These are phyloP conservation scores for Talaromyces trachyspermus DNA, from an alignment of 495 filamentous ascomycete genomes.

Conservation along the genomic window DNA sequence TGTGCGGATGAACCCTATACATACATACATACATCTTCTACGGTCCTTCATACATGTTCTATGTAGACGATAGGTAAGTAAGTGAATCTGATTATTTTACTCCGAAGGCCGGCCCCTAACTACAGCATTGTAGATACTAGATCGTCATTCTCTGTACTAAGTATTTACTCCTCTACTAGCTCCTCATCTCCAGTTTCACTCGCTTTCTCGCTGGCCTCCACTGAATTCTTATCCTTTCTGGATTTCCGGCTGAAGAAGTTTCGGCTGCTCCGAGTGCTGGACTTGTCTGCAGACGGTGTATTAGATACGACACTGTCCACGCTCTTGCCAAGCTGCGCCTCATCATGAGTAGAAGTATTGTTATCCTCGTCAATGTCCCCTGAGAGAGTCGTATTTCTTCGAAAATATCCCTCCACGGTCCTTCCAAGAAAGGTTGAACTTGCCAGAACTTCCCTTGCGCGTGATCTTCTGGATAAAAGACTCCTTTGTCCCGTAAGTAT, in stretches of 20 bases:
- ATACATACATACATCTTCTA: no score
- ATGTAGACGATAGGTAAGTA: no score
- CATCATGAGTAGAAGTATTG: conserved; percentile 26
- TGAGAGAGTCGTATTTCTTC: conserved; percentile 53
- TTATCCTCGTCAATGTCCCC: conserved; percentile 43
- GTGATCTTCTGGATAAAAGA: conserved; percentile 66
- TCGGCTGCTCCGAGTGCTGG: conserved; percentile 35
- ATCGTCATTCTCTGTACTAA: no score
- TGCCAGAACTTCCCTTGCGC: conserved; percentile 71
- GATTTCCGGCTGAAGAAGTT: conserved; percentile 46
- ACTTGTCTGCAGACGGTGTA: conserved; percentile 37
- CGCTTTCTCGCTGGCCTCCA: conserved; percentile 39
- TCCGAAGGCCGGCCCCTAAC: no score
- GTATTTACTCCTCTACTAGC: conserved; percentile 22
- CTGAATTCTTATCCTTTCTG: conserved; percentile 35
- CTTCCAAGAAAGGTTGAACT: conserved; percentile 68
- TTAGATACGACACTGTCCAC: conserved; percentile 39
- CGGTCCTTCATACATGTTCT: no score
- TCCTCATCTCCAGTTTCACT: conserved; percentile 46
- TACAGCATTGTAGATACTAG: no score
- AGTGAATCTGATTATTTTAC: no score
- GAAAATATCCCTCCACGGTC: conserved; percentile 55
- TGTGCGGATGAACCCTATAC: no score
- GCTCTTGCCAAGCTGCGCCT: conserved; percentile 42
- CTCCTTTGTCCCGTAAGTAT: conserved; percentile 51